These are phyloP conservation scores for Epichloe hybrida DNA, from an alignment of 2,329 filamentous ascomycete species.

Conservation along the genomic window DNA sequence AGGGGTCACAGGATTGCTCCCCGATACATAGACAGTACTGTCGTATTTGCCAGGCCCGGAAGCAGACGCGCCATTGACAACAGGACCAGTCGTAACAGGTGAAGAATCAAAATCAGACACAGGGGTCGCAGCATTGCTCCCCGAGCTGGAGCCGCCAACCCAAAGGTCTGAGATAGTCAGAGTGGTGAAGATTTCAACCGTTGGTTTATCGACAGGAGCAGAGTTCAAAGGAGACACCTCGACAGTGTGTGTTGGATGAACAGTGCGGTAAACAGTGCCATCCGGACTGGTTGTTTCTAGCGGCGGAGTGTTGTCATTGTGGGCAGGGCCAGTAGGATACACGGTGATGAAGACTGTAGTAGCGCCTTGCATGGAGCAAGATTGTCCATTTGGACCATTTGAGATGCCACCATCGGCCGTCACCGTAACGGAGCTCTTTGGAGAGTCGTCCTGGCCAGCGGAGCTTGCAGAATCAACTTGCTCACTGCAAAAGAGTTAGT, in stretches of 20 bases:
- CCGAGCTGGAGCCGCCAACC: conserved; percentile 11
- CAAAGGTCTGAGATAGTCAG: conserved; percentile 22
- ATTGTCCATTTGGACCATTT: conserved; percentile 11
- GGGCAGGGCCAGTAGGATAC: conserved; percentile 18
- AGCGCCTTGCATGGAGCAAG: conserved; percentile 26
- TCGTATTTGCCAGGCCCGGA: too few species aligned
- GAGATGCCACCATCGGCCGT: conserved; percentile 3
- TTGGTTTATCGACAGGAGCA: conserved; percentile 6
- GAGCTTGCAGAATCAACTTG: conserved; percentile 4
- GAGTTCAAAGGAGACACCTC: conserved; percentile 13
- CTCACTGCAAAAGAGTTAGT: conserved; percentile 6
- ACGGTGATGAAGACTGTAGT: conserved; percentile 37
- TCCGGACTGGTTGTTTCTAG: conserved; percentile 8
- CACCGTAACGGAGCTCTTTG: conserved; percentile 4
- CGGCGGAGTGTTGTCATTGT: conserved; percentile 3
- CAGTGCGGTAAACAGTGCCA: conserved; percentile 9
- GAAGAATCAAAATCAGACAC: too few species aligned
- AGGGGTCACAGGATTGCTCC: background rate
- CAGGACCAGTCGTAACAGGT: too few species aligned
- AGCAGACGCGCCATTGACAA: too few species aligned
- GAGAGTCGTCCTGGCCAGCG: conserved; percentile 4
- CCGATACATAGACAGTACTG: too few species aligned
- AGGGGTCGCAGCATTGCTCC: background rate
- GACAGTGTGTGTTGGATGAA: conserved; percentile 14
- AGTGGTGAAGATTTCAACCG: conserved; percentile 20